A percentile compares a stretch with the other conserved stretches of the same genome.
Evolutionary conservation across 2,329 filamentous ascomycete species (phyloP).

Genomic region (Colletotrichum musae): DNA sequence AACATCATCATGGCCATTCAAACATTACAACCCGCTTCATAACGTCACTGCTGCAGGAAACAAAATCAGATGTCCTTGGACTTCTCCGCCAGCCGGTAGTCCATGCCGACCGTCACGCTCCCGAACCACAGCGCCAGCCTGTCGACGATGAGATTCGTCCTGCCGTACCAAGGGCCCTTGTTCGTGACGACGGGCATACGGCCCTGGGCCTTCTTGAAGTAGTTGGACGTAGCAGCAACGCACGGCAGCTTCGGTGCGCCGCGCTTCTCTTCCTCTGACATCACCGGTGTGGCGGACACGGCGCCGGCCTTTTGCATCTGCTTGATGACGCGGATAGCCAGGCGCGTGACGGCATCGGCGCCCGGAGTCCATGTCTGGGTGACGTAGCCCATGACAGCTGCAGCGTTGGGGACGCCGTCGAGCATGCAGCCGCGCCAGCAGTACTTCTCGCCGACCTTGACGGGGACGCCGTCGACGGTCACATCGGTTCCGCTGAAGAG

Average conservation of each 20-base stretch:
- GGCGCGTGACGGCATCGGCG: constrained; percentile 66
- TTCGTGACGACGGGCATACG: constrained; percentile 55
- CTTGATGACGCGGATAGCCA: constrained; percentile 65
- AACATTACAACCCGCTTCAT: not conserved
- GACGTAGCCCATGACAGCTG: constrained; percentile 75
- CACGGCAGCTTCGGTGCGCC: constrained; percentile 44
- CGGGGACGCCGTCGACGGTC: constrained; percentile 65
- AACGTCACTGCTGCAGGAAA: constrained; percentile 35
- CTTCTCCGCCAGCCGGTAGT: constrained; percentile 45
- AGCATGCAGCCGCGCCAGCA: constrained; percentile 77
- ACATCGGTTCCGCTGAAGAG: constrained; percentile 69
- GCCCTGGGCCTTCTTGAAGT: constrained; percentile 53
- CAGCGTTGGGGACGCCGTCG: constrained; percentile 75
- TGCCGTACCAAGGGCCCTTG: constrained; percentile 54
- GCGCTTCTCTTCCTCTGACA: constrained; percentile 34
- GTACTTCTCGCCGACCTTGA: constrained; percentile 66
- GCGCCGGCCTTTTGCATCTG: constrained; percentile 57
- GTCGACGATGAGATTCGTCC: constrained; percentile 49
- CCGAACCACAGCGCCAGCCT: constrained; percentile 49
- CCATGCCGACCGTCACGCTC: constrained; percentile 49
- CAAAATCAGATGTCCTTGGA: constrained; percentile 44
- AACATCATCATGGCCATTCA: not conserved
- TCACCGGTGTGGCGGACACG: constrained; percentile 19
- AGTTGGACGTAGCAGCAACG: constrained; percentile 49
- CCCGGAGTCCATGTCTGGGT: constrained; percentile 78